Conservation (phyloP, 129 eudicot genomes). For the Pittosporum tobira region DNA sequence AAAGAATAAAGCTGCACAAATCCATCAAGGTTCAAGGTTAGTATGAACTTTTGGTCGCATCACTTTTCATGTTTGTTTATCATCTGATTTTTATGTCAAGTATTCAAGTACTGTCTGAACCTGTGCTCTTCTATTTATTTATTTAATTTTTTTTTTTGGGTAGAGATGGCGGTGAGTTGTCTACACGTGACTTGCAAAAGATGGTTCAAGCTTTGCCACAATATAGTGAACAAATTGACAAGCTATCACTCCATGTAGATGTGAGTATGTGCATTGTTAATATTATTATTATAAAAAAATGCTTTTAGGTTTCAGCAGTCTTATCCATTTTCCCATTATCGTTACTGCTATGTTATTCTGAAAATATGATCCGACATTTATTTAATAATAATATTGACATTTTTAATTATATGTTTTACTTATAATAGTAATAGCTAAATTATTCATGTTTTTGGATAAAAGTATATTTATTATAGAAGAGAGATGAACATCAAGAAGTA, state of each 20-base stretch:
- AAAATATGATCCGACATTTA: no score
- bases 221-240: slow-evolving; percentile 95
- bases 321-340: no score
- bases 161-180: slow-evolving; percentile 77
- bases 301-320: no score
- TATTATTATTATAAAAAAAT: no score
- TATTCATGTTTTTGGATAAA: no score
- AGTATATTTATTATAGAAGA: no score
- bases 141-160: neutral
- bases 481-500: no score
- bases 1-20: slow-evolving; percentile 92
- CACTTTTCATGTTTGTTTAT: neutral
- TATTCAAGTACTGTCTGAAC: neutral
- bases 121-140: neutral
- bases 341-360: no score
- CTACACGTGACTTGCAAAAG: slow-evolving; percentile 94
- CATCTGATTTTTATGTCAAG: neutral
- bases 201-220: slow-evolving; percentile 99
- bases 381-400: no score
- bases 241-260: slow-evolving; percentile 93
- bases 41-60: neutral
- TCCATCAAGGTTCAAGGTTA: slow-evolving; percentile 84
- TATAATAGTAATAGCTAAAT: no score
- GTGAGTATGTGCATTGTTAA: slow-evolving; percentile 43
- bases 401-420: no score